A percentile compares a stretch with the other conserved stretches of the same genome.
Evolutionary conservation across 345 rosid species (phyloP).

Genomic region (Litchi chinensis): DNA sequence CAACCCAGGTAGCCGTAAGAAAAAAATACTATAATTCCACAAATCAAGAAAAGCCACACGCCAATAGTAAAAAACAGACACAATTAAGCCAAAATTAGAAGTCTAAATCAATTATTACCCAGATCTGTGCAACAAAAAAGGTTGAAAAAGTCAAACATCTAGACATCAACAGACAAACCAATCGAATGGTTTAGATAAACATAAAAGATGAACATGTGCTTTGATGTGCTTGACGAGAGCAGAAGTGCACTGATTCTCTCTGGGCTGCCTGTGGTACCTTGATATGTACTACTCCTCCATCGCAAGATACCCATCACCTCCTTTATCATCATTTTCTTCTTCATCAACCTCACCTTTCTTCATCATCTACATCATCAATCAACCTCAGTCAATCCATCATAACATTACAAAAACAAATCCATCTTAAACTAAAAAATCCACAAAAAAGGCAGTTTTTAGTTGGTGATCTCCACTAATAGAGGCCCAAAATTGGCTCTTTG

Average conservation of each 20-base stretch:
- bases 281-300: conserved; percentile 62
- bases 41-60: not conserved
- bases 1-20: too few species aligned
- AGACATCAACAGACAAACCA: not conserved
- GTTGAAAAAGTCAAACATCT: not conserved
- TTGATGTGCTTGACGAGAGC: conserved; percentile 73
- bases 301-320: conserved; percentile 32
- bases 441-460: too few species aligned
- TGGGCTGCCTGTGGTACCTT: conserved; percentile 61
- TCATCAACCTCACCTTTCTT: too few species aligned
- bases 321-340: too few species aligned
- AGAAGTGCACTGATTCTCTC: conserved; percentile 71
- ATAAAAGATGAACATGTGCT: conserved; percentile 80
- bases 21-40: too few species aligned
- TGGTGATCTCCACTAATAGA: too few species aligned
- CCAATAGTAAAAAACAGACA: too few species aligned
- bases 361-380: too few species aligned
- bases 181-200: conserved; percentile 11
- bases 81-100: not conserved
- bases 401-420: too few species aligned
- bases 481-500: too few species aligned
- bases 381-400: too few species aligned
- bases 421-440: too few species aligned
- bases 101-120: not conserved
- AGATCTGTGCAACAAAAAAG: not conserved